These are phyloP conservation scores for Sanghuangporus baumii DNA, from an alignment of 1,284 basidiomycete genomes.

Conservation along the genomic window DNA sequence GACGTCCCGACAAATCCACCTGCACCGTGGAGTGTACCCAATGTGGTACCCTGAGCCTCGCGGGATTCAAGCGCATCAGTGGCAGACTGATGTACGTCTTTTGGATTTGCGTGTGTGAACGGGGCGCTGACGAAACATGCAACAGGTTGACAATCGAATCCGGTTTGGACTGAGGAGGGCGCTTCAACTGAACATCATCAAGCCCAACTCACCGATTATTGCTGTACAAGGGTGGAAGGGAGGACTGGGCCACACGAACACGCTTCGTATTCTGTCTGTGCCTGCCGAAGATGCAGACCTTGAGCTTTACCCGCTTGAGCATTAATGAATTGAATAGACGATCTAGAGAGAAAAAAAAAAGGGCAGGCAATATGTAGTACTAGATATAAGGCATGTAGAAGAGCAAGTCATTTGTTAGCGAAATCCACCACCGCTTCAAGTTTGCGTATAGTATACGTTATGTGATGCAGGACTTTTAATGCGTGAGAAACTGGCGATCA, in stretches of 20 bases:
- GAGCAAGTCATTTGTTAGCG: no score
- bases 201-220: constrained; percentile 86
- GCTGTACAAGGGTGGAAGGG: constrained; percentile 99
- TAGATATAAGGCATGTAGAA: neutral
- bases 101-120: constrained; percentile 18
- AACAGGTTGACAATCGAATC: constrained; percentile 80
- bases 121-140: constrained; percentile 31
- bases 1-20: constrained; percentile 94
- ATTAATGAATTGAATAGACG: neutral
- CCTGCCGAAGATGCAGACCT: constrained; percentile 85
- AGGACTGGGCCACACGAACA: constrained; percentile 91
- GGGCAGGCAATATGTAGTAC: neutral
- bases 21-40: constrained; percentile 96
- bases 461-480: no score
- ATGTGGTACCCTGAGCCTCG: constrained; percentile 95
- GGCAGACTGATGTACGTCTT: constrained; percentile 90
- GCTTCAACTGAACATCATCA: constrained; percentile 84
- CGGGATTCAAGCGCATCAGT: constrained; percentile 82
- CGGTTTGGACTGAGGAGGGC: constrained; percentile 89
- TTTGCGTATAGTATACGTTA: no score
- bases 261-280: constrained; percentile 72
- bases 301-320: constrained; percentile 63
- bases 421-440: neutral
- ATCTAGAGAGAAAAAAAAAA: neutral
- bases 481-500: neutral